Percentiles rank a stretch among this genome's conserved stretches.
Conservation (phyloP, 192 early-diverging fungal species). For the Spinellus fusiger region DNA sequence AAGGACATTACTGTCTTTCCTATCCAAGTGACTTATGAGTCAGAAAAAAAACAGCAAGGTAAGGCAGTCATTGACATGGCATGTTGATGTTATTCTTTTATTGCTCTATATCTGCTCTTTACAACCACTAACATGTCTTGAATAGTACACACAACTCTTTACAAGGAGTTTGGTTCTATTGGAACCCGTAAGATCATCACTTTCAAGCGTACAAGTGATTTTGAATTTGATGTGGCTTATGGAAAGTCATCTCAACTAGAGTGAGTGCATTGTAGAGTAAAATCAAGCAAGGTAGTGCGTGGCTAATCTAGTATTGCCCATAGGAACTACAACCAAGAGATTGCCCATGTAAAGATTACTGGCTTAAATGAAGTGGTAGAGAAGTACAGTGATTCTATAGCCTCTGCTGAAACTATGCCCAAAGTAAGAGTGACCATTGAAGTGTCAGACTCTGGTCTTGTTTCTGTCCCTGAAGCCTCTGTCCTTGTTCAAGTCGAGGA, state of each 20-base stretch:
- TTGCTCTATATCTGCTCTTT: not conserved
- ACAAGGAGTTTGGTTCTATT: constrained; percentile 58
- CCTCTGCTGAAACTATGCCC: constrained; percentile 34
- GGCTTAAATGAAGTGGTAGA: constrained; percentile 67
- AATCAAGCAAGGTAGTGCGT: too few species aligned
- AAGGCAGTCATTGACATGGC: constrained; percentile 12
- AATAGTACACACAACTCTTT: constrained; percentile 49
- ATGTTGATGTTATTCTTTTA: not conserved
- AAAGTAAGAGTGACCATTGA: constrained; percentile 84
- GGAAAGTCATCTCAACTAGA: constrained; percentile 27
- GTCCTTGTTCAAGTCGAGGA: constrained; percentile 40
- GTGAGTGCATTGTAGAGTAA: constrained; percentile 16
- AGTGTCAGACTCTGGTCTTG: constrained; percentile 70
- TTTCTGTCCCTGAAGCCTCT: constrained; percentile 61
- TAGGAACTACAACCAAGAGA: too few species aligned
- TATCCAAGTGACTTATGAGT: constrained; percentile 57
- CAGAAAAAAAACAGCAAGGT: constrained; percentile 23
- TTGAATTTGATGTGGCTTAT: constrained; percentile 70
- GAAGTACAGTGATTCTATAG: constrained; percentile 55
- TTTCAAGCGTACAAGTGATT: constrained; percentile 74
- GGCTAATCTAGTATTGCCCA: too few species aligned
- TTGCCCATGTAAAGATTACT: constrained; percentile 56
- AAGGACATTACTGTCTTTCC: constrained; percentile 75
- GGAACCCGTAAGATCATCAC: constrained; percentile 83
- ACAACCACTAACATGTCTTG: not conserved